Evolutionary conservation across 1,139 yeast genomes (phyloP).

Genomic region (Yamadazyma oceani): DNA sequence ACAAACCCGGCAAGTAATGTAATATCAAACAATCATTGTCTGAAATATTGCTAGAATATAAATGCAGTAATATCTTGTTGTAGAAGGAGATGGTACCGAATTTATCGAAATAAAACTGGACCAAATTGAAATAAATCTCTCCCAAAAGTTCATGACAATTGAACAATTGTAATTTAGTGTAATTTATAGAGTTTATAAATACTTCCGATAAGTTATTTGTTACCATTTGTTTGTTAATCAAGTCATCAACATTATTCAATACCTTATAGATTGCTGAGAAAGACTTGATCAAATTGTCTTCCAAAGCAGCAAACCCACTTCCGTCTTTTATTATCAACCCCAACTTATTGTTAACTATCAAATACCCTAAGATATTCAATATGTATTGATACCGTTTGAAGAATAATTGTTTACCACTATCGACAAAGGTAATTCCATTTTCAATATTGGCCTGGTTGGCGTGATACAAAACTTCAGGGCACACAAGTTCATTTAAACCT

Average conservation of each 20-base stretch:
- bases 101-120: conserved; percentile 35
- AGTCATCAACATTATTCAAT: conserved; percentile 55
- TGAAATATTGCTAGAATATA: conserved; percentile 36
- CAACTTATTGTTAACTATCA: conserved; percentile 37
- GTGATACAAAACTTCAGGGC: conserved; percentile 38
- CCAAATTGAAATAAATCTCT: conserved; percentile 56
- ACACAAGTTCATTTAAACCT: conserved; percentile 34
- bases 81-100: conserved; percentile 36
- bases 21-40: conserved; percentile 62
- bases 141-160: conserved; percentile 73
- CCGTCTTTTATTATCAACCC: conserved; percentile 20
- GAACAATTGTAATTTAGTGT: conserved; percentile 61
- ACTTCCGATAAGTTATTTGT: conserved; percentile 41
- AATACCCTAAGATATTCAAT: conserved; percentile 65
- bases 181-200: conserved; percentile 55
- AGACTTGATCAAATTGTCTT: conserved; percentile 47
- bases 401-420: conserved; percentile 70
- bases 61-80: conserved; percentile 29
- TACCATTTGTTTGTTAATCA: conserved; percentile 63
- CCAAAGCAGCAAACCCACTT: conserved; percentile 19
- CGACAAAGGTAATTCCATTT: conserved; percentile 57
- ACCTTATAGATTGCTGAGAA: conserved; percentile 59
- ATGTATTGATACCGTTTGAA: conserved; percentile 71
- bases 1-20: conserved; percentile 66
- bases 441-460: conserved; percentile 43